These are phyloP conservation scores for Raffaelea deltoideospora DNA, from an alignment of 2,329 filamentous ascomycete species.

Conservation along the genomic window DNA sequence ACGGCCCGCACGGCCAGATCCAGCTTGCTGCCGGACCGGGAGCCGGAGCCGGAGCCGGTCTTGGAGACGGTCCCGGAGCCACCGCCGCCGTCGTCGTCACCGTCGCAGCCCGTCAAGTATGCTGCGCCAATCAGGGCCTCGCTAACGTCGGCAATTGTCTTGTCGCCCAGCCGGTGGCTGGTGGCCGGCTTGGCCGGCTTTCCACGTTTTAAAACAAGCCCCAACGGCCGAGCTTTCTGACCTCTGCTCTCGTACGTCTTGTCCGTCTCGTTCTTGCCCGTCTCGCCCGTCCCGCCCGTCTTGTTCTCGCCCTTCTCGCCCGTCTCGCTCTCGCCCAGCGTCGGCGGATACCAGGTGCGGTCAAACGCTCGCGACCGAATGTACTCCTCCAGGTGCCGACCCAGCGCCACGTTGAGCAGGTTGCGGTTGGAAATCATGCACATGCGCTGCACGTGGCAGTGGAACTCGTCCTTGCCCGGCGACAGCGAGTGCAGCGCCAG, in stretches of 20 bases:
- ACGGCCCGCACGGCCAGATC: slow-evolving; percentile 49
- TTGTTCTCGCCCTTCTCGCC: neutral
- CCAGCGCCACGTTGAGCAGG: slow-evolving; percentile 60
- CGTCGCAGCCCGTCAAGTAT: slow-evolving; percentile 43
- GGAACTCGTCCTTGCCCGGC: slow-evolving; percentile 66
- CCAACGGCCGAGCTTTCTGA: too few relatives aligned
- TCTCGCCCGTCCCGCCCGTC: neutral
- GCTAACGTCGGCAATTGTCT: slow-evolving; percentile 85
- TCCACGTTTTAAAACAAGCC: slow-evolving; percentile 56
- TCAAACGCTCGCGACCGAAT: slow-evolving; percentile 75
- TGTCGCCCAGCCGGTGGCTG: slow-evolving; percentile 62
- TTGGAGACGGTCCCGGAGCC: too few relatives aligned
- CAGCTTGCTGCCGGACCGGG: slow-evolving; percentile 25
- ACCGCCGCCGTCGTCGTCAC: too few relatives aligned
- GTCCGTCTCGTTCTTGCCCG: neutral
- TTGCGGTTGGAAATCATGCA: slow-evolving; percentile 82
- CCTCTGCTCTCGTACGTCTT: neutral
- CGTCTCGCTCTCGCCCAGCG: slow-evolving; percentile 1
- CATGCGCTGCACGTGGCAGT: slow-evolving; percentile 87
- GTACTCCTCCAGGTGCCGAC: slow-evolving; percentile 52
- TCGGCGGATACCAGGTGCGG: slow-evolving; percentile 75
- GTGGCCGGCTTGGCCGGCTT: slow-evolving; percentile 40
- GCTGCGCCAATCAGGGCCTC: slow-evolving; percentile 89
- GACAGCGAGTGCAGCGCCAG: slow-evolving; percentile 69
- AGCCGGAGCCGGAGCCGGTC: too few relatives aligned